Evolutionary conservation across 2,329 filamentous ascomycete species (phyloP), one percentile per base, ranked within the genome.

Genomic region (Colletotrichum trifolii): DNA sequence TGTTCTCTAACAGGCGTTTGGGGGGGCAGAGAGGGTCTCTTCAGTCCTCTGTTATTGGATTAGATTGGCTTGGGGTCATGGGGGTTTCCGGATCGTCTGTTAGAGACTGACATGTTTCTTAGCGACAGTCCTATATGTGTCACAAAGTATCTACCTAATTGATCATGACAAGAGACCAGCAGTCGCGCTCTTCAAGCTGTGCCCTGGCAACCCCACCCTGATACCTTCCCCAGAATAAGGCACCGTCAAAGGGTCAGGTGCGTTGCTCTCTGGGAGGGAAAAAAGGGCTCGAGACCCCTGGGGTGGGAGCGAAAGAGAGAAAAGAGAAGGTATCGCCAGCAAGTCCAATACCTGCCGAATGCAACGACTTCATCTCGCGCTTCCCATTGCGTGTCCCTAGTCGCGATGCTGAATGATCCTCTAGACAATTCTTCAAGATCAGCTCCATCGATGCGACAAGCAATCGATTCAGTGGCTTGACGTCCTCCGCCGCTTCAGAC

Each of bases 41-140:
- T n/a, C 54, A 47, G 57, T 65, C 62, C 58, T 61, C 58, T 38
- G 52, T 25, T 61, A 65, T 65, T 65, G 57, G 57, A 39, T 64
- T 56, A 62, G 47, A 62, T 65, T 62, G 25, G 42, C 45, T 50
- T 45, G 49, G 43, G 43, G 52, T 38, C 12, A 47, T 59, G 46
- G 62, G 50, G 62, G 57, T 13, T 4, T 25, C 4, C 25, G 25
- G 25, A 25, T 25, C 25, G 25, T 25, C 25, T 25, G 25, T 1
- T 25, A 25, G 25, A 5, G 25, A 5, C 5, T 3, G 4, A 25
- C 25, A 25, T 3, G 2, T 17, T 17, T 17, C 17, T 17, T 17
- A 17, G 17, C 17, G 17, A 2, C 17, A 3, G 1, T 17, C 17
- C 3, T 17, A 3, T 17, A 17, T 17, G 17, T 17, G 25, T 25